Evolutionary conservation across 75 land plant genomes (phyloP).

Genomic region (Azolla pinnata): DNA sequence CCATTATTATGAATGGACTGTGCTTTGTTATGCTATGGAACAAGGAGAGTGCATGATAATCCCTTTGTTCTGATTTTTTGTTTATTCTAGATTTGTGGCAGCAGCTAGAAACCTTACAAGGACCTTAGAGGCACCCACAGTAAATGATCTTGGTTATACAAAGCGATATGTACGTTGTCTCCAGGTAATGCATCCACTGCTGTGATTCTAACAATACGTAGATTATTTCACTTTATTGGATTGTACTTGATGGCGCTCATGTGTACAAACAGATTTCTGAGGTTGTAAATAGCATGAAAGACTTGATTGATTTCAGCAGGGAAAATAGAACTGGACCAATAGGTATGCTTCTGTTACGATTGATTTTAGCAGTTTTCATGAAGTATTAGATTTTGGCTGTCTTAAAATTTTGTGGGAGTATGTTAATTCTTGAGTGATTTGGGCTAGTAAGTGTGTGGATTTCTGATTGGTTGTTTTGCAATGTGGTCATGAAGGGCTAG

Average conservation of each 20-base stretch:
- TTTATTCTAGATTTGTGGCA: slow-evolving; percentile 54
- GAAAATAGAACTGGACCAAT: slow-evolving; percentile 75
- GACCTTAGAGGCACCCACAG: slow-evolving; percentile 90
- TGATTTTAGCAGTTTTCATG: too few species aligned
- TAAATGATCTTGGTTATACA: slow-evolving; percentile 83
- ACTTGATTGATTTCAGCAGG: slow-evolving; percentile 72
- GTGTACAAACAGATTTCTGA: slow-evolving; percentile 62
- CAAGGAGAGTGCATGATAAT: too few species aligned
- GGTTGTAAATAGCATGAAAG: slow-evolving; percentile 94
- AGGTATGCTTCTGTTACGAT: too few species aligned
- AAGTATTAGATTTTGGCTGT: neutral
- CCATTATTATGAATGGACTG: too few species aligned
- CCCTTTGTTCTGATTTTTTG: neutral
- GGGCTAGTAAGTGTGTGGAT: slow-evolving; percentile 16
- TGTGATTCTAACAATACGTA: neutral
- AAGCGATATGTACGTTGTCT: slow-evolving; percentile 38
- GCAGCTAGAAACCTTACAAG: slow-evolving; percentile 75
- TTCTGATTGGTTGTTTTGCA: slow-evolving; percentile 8
- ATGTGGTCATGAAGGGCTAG: neutral
- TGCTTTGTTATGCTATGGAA: too few species aligned
- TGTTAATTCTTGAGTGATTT: neutral
- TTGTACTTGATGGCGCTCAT: neutral
- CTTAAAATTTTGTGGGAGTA: neutral
- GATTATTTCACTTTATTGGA: neutral
- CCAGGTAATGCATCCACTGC: slow-evolving; percentile 12